Percentiles rank a stretch among this genome's conserved stretches.
Evolutionary conservation across 2,329 filamentous ascomycete species (phyloP).

Genomic region (Fusarium armeniacum): DNA sequence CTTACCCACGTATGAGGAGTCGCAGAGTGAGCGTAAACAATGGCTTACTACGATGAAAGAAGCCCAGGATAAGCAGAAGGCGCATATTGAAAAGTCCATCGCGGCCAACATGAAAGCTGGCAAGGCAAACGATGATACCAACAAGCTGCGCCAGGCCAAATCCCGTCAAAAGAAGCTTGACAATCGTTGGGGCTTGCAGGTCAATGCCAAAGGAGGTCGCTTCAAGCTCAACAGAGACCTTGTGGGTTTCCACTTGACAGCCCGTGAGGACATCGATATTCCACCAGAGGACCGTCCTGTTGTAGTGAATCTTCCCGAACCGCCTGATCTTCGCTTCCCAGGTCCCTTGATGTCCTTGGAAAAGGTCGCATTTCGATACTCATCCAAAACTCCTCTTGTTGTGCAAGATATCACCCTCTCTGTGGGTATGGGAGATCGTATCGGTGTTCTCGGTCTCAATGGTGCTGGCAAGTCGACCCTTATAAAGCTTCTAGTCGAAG

Average conservation of each 20-base stretch:
- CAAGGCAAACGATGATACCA: slow-evolving; percentile 83
- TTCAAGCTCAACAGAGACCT: slow-evolving; percentile 87
- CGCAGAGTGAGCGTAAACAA: slow-evolving; percentile 75
- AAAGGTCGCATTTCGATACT: slow-evolving; percentile 75
- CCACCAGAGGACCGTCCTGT: slow-evolving; percentile 73
- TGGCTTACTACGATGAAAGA: slow-evolving; percentile 83
- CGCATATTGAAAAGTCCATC: slow-evolving; percentile 85
- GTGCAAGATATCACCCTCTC: slow-evolving; percentile 76
- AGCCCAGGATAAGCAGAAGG: slow-evolving; percentile 83
- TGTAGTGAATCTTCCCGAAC: slow-evolving; percentile 70
- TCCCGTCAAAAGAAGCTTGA: slow-evolving; percentile 88
- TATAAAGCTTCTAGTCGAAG: slow-evolving; percentile 76
- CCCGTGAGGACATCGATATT: slow-evolving; percentile 78
- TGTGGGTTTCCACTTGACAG: slow-evolving; percentile 70
- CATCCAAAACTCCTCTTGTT: slow-evolving; percentile 55
- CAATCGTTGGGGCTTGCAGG: slow-evolving; percentile 82
- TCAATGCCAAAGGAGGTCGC: slow-evolving; percentile 76
- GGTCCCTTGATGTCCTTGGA: slow-evolving; percentile 81
- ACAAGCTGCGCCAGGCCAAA: slow-evolving; percentile 88
- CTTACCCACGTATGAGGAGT: slow-evolving; percentile 77
- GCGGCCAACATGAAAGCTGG: slow-evolving; percentile 80
- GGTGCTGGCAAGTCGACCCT: slow-evolving; percentile 87
- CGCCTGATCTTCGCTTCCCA: slow-evolving; percentile 79
- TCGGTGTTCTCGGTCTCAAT: slow-evolving; percentile 84
- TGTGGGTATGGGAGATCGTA: slow-evolving; percentile 78